Base-by-base conservation (phyloP, 2,329 filamentous ascomycete species). In the Apiospora kogelbergensis region DNA sequence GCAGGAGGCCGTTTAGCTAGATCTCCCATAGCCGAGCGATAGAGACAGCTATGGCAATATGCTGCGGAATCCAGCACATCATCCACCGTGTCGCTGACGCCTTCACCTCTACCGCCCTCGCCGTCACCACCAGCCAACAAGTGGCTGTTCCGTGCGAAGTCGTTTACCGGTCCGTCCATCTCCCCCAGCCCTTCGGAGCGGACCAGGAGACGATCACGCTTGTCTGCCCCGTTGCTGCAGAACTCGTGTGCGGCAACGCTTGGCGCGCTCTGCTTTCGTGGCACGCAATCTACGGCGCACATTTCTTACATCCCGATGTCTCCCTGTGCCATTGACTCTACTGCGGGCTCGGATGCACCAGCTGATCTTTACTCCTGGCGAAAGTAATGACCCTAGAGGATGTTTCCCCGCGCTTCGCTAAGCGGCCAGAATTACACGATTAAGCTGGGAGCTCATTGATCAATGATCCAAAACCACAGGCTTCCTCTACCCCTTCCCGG, bases 1-100 rank as follows among this genome's bases (percentile, higher is more conserved):
- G 92, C 91, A 33, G 92, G 92, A 63, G 92, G 92, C 64, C 86
- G 91, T 73, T 85, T 95, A 77, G 89, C 89, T 70, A 89, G 86
- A 80, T 86, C 86, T 74, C 86, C 88, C 75, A 90, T 90, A 78
- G 87, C 87, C 74, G 88, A 90, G 71, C 77, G 78, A 71, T 79
- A 79, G 78, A 78, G 73, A 77, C 78, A 76, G 69, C 74, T 77
- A 76, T 76, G 76, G 72, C 68, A 71, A 45, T 66, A 71, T 24
- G 26, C 65, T 24, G 37, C 65, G n/a, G 45, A n/a, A 24, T 37
- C 44, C 44, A 48, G 10, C 65, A 24, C 65, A 37, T 11, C 26
- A 53, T 53, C 68, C 70, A 63, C 45, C 71, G 40, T 63, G 72
- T 67, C 71, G 65, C 65, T 71, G 68, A 13, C 65, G 9, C 10